A percentile compares a stretch with the other conserved stretches of the same genome.
Evolutionary conservation across 2,329 filamentous ascomycete species (phyloP).

Genomic region (Colletotrichum aenigma): DNA sequence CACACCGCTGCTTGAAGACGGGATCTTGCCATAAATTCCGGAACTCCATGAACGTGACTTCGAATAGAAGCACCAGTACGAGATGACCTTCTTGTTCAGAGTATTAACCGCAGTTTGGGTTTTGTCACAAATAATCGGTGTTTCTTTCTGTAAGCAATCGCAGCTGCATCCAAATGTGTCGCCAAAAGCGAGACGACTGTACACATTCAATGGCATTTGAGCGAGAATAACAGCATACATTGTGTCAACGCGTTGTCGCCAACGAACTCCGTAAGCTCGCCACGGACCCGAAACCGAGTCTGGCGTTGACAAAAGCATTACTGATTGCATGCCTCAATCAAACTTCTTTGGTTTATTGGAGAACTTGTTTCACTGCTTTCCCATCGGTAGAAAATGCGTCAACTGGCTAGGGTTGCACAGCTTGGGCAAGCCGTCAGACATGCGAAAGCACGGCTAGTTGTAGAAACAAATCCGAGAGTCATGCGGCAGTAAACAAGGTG

Average conservation of each 20-base stretch:
- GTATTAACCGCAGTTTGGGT: rapidly evolving
- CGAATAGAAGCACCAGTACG: rapidly evolving
- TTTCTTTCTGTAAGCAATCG: not conserved
- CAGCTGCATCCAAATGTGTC: not conserved
- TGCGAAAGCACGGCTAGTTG: not conserved
- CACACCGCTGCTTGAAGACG: rapidly evolving
- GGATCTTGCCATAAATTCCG: not conserved
- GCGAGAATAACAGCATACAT: not conserved
- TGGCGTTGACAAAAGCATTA: not conserved
- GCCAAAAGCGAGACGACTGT: not conserved
- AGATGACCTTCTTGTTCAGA: not conserved
- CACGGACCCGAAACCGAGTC: not conserved
- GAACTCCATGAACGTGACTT: rapidly evolving
- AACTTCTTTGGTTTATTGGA: not conserved
- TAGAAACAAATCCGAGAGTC: no score
- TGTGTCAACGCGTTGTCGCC: rapidly evolving
- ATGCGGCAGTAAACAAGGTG: no score
- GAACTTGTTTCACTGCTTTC: rapidly evolving
- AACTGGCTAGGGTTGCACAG: rapidly evolving
- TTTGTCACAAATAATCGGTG: not conserved
- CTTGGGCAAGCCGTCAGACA: rapidly evolving
- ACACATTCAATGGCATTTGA: rapidly evolving
- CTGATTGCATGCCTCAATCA: not conserved
- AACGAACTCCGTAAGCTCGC: not conserved
- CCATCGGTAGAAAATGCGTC: not conserved